Percentiles rank a stretch among this genome's conserved stretches.
Evolutionary conservation across 768 basidiomycete species (phyloP).

Genomic region (Xanthoconium purpureum): DNA sequence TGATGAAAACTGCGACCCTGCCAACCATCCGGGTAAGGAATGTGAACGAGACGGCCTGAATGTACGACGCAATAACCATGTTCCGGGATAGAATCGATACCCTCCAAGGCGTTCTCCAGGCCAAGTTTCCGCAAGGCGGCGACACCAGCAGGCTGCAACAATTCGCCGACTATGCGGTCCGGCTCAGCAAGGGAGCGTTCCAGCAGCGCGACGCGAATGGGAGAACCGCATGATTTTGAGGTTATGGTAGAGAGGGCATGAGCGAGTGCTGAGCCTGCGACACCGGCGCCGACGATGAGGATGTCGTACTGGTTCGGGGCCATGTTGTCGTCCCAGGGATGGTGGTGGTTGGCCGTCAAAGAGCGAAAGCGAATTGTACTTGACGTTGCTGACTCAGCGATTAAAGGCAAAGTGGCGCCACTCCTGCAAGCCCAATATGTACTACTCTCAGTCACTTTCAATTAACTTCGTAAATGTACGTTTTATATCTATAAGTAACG

Average conservation of each 20-base stretch:
- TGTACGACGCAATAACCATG: slow-evolving; percentile 82
- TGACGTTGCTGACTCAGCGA: slow-evolving; percentile 18
- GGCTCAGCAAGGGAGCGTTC: slow-evolving; percentile 92
- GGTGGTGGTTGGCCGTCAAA: neutral
- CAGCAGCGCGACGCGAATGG: slow-evolving; percentile 76
- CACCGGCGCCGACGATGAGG: slow-evolving; percentile 88
- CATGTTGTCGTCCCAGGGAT: slow-evolving; percentile 10
- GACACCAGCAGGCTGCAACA: slow-evolving; percentile 92
- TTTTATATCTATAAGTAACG: too few species aligned
- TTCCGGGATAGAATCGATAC: slow-evolving; percentile 82
- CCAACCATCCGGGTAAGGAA: slow-evolving; percentile 75
- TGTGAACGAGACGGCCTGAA: slow-evolving; percentile 66
- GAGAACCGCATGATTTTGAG: slow-evolving; percentile 39
- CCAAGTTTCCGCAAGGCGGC: slow-evolving; percentile 74
- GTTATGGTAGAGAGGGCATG: slow-evolving; percentile 70
- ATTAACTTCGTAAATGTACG: too few species aligned
- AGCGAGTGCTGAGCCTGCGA: slow-evolving; percentile 86
- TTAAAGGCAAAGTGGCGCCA: too few species aligned
- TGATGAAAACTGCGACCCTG: slow-evolving; percentile 93
- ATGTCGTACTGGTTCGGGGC: slow-evolving; percentile 54
- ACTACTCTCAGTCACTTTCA: too few species aligned
- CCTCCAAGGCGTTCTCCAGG: slow-evolving; percentile 69
- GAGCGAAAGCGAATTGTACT: neutral
- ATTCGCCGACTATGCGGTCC: slow-evolving; percentile 95
- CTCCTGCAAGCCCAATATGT: too few species aligned